phyloP scores from a whole-genome alignment of 495 filamentous ascomycete genomes.

The Aspergillus nanangensis region DNA sequence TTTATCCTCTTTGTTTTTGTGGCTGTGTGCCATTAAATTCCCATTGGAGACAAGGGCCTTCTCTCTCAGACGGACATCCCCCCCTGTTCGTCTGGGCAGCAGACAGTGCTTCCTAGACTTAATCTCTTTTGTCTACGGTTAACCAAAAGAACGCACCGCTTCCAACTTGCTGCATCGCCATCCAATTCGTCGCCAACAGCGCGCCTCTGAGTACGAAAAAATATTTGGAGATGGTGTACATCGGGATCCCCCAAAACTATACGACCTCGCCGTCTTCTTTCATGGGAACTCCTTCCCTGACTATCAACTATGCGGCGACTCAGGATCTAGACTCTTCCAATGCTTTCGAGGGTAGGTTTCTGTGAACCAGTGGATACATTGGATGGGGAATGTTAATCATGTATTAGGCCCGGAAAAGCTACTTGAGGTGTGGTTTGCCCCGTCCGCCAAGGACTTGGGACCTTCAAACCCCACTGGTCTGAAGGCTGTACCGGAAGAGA shows the following conservation, averaged over 20 bases:
- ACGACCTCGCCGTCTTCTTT: slow-evolving; percentile 73
- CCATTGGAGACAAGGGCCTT: slow-evolving; percentile 72
- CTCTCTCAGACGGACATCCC: slow-evolving; percentile 86
- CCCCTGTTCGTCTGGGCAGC: slow-evolving; percentile 81
- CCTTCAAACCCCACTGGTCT: slow-evolving; percentile 69
- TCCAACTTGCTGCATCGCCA: slow-evolving; percentile 7
- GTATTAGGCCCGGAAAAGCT: slow-evolving; percentile 86
- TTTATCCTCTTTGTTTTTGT: slow-evolving; percentile 35
- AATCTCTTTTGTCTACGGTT: slow-evolving; percentile 25
- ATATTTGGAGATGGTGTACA: slow-evolving; percentile 73
- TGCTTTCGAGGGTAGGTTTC: slow-evolving; percentile 81
- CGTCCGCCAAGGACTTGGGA: slow-evolving; percentile 70
- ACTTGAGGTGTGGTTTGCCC: slow-evolving; percentile 96
- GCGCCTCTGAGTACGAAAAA: slow-evolving; percentile 4
- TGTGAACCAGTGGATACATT: background rate
- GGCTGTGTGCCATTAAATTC: slow-evolving; percentile 60
- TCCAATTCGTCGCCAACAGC: background rate
- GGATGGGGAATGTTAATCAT: slow-evolving; percentile 5
- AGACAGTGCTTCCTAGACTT: slow-evolving; percentile 58
- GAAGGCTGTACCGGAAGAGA: slow-evolving; percentile 77
- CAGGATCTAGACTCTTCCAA: slow-evolving; percentile 93
- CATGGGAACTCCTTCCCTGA: slow-evolving; percentile 77
- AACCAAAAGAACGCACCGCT: slow-evolving; percentile 18
- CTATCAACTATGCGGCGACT: slow-evolving; percentile 94
- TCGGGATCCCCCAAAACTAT: slow-evolving; percentile 72